Evolutionary conservation across 2,329 filamentous ascomycete genomes (phyloP), one percentile per base, ranked within the genome.

Genomic region (Stagonosporopsis rhizophila): DNA sequence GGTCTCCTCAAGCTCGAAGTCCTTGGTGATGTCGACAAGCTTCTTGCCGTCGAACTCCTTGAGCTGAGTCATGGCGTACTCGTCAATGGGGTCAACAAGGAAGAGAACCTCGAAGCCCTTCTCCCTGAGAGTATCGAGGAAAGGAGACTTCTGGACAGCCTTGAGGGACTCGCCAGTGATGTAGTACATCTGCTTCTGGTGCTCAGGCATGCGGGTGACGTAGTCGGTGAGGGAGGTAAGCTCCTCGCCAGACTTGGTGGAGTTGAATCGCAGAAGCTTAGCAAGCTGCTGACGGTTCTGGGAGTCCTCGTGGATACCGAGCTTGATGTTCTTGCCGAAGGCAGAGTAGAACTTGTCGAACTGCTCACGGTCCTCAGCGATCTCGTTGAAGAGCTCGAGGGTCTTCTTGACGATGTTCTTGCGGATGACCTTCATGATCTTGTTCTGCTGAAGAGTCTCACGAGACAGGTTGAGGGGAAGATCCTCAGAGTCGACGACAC

Each of bases 371-470:
- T 99, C 95, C 87, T 99, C 95, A 58, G 95, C 89, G 66, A 99
- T 99, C 86, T 99, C 95, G 75, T 88, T 87, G 90, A 99, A 99
- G 80, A 99, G 92, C 87, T 99, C 95, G 68, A 99, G 92, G 67
- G 92, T 91, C 91, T 99, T 99, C 93, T 98, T 99, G 87, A 99
- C 93, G 68, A 99, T 96, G 89, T 99, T 99, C 92, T 99, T 99
- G 89, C 96, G 96, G 88, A 98, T 98, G 81, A 98, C 95, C 90
- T 98, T 98, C 95, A 98, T 98, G 87, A 99, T 99, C 92, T 98
- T 98, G 91, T 98, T 99, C 87, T 98, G 95, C 85, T 99, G 95
- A 46, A 99, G 92, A 56, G 94, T 98, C 89, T 99, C 95, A 90
- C 95, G 95, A 77, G 95, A 98, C 84, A 99, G 82, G 89, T 99